phyloP scores from a whole-genome alignment of 139 green algal species.

The Tetraselmis chui region DNA sequence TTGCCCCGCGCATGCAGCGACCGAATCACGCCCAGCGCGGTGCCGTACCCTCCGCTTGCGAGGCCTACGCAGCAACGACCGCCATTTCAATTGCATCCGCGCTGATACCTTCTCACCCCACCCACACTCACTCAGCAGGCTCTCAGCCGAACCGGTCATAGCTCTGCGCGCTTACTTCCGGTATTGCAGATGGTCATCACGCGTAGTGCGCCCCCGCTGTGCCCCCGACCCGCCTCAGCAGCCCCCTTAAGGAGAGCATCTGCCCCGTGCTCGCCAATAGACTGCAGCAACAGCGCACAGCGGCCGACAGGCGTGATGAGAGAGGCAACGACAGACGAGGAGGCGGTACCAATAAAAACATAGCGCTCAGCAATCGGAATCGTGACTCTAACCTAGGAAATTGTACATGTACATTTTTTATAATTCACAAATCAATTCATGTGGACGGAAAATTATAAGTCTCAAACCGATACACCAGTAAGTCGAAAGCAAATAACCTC shows the following conservation, averaged over 20 bases:
- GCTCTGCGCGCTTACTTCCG: too few species aligned
- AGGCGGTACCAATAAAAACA: too few species aligned
- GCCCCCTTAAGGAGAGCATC: conserved; percentile 54
- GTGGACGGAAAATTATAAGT: neutral
- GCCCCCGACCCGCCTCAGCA: conserved; percentile 21
- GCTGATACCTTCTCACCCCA: too few species aligned
- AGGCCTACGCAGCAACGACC: too few species aligned
- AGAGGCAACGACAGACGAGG: too few species aligned
- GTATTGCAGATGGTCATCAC: conserved; percentile 98
- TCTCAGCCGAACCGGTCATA: too few species aligned
- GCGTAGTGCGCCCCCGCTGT: conserved; percentile 32
- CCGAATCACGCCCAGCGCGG: conserved; percentile 86
- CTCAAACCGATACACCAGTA: too few species aligned
- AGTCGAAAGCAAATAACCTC: too few species aligned
- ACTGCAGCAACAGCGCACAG: conserved; percentile 19
- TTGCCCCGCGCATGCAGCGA: conserved; percentile 58
- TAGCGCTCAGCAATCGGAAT: too few species aligned
- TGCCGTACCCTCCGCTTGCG: conserved; percentile 85
- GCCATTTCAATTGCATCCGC: too few species aligned
- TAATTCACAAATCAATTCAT: neutral
- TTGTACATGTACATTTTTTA: neutral
- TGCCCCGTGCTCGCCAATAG: conserved; percentile 71
- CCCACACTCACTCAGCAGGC: too few species aligned
- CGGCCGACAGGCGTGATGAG: neutral
- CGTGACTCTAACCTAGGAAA: neutral